Base-by-base conservation (phyloP, 331 rosid species). In the Malus hybrid region DNA sequence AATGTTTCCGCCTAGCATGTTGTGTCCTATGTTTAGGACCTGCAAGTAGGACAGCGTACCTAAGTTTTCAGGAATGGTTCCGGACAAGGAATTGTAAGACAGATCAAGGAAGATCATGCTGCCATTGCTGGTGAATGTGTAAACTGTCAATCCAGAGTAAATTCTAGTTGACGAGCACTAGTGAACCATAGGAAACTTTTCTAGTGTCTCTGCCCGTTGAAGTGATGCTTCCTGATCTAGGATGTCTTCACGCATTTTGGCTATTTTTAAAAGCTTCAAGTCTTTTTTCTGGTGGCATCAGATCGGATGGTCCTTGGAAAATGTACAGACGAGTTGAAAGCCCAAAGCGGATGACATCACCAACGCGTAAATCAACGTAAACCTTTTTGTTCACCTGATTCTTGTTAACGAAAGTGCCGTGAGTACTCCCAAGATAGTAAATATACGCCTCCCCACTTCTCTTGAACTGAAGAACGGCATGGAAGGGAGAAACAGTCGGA, bases 391-490 rank as follows among this genome's bases (percentile, higher is more conserved):
- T 85, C 85, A 93, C 98, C 98, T 87, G 92, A 73, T 69, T 86
- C 87, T 92, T 92, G 83, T 94, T 94, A 76, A 94, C 65, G 80
- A 80, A 94, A 69, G 98, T 88, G 24, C 98, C 98, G 61, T 94
- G 98, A 32, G 96, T 90, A 80, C 98, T 94, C 79, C 97, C 97
- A 18, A 94, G 93, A 69, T 94, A 97, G 83, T 87, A 94, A 57
- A 94, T 78, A 85, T 90, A 91, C 9, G 98, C 98, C 29, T 86
- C 80, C 59, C 97, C 98, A 54, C 86, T 90, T 78, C 87, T 86
- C 85, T 87, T 94, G 69, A 91, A 94, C 77, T 94, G 99, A 32
- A 94, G 76, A 82, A 90, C 96, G 20, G 99, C 93, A 75, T 94
- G 99, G 81, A 94, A 94, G 67, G 96, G 87, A 44, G 99, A 94